Evolutionary conservation across 495 filamentous ascomycete genomes (phyloP), one percentile per base, ranked within the genome.

Genomic region (Arthonia radiata): DNA sequence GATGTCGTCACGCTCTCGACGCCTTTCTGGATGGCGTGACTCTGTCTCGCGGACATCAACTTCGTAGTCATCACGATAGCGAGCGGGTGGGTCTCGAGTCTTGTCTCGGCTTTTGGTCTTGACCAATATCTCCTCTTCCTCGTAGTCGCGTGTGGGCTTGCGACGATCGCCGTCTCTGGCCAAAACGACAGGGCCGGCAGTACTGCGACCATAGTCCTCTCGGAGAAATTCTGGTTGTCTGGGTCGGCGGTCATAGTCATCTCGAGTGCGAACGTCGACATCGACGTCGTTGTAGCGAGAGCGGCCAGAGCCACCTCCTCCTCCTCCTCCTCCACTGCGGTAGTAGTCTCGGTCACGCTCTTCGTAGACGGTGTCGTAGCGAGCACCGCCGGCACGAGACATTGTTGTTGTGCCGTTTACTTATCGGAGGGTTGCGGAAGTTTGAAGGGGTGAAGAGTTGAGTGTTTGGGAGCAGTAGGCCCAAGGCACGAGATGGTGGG

Each of bases 171-270:
- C 32, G 17, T 37, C 29, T 27, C 52, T 49, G 21, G 54, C 32
- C 7, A 62, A 13, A 3, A 63, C 59, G 30, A 64, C 32, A 5
- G 43, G 43, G 11, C 56, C 59, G 17, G 48, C 43, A 24, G 40
- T 39, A n/a, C 38, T 38, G 17, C 42, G 39, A 17, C 50, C 52
- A 32, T 61, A 61, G 32, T 63, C 61, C 7, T 63, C 58, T 27
- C 52, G 49, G 9, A 65, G 38, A 36, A 65, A 65, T 7, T 61
- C 59, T 17, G 57, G 59, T n/a, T 47, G 40, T 15, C 42, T 37
- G 9, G 45, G 47, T 13, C 32, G 14, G 24, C 14, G 7, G 27
- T 8, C 8, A 17, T 13, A 25, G 25, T 14, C 16, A 33, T 38
- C 32, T 10, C 31, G 22, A n/a, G 26, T 33, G 11, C 18, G 22